Percentiles rank a stretch among this genome's conserved stretches.
Conservation (phyloP, 345 rosid genomes). For the Camelina neglecta region DNA sequence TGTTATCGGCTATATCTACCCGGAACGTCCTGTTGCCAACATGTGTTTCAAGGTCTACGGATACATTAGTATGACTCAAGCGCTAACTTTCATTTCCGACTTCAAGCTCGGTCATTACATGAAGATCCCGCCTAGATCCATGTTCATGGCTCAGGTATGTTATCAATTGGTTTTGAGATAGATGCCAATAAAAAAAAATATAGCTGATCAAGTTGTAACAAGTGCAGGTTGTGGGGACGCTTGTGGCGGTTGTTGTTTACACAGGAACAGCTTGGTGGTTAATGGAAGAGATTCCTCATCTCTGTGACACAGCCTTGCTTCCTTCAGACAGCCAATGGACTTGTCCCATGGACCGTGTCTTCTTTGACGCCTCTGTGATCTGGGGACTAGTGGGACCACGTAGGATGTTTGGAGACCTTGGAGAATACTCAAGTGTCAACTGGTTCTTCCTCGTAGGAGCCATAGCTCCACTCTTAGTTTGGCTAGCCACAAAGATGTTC, state of each 20-base stretch:
- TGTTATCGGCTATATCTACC: constrained; percentile 78
- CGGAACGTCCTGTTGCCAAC: constrained; percentile 89
- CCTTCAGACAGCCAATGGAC: constrained; percentile 80
- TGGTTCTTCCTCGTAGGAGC: constrained; percentile 85
- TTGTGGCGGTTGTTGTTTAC: constrained; percentile 62
- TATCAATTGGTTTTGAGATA: neutral
- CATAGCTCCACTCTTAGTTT: constrained; percentile 68
- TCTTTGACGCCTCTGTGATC: constrained; percentile 80
- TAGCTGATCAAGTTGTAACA: constrained; percentile 7
- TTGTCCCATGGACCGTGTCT: constrained; percentile 72
- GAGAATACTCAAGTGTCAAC: constrained; percentile 65
- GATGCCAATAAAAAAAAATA: neutral
- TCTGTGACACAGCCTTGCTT: constrained; percentile 61
- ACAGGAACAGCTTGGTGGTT: constrained; percentile 84
- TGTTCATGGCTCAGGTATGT: constrained; percentile 77
- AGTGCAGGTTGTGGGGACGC: constrained; percentile 68
- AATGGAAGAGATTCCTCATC: constrained; percentile 71
- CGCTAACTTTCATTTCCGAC: constrained; percentile 65
- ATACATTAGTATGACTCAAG: constrained; percentile 86
- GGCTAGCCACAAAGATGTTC: constrained; percentile 69
- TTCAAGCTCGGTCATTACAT: constrained; percentile 92
- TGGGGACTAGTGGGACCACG: constrained; percentile 93
- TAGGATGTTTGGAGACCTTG: constrained; percentile 73
- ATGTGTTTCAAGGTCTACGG: constrained; percentile 97
- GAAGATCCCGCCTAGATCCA: constrained; percentile 88